These are phyloP conservation scores for Bacterosira constricta DNA, from an alignment of 108 stramenopile species.

Conservation along the genomic window DNA sequence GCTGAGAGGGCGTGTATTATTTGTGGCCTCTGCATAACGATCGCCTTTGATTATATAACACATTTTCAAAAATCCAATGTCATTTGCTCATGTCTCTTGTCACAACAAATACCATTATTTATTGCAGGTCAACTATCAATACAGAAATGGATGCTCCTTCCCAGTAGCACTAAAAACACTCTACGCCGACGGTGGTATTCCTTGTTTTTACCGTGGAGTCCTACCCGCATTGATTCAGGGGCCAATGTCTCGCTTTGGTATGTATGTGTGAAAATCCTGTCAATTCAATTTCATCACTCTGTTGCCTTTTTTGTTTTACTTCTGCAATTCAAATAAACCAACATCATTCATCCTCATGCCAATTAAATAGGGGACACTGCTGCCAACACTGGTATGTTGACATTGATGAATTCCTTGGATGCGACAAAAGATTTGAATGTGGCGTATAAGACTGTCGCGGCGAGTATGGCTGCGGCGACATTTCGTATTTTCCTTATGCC, in stretches of 20 bases:
- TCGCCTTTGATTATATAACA: background rate
- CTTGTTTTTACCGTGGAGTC: slow-evolving; percentile 96
- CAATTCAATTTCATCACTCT: no score
- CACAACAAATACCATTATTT: background rate
- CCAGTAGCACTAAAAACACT: slow-evolving; percentile 83
- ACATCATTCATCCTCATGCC: no score
- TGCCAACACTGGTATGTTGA: slow-evolving; percentile 94
- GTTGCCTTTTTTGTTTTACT: no score
- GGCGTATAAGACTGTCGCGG: slow-evolving; percentile 87
- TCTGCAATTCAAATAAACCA: no score
- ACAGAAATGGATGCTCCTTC: slow-evolving; percentile 95
- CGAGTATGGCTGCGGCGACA: slow-evolving; percentile 82
- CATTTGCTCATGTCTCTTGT: background rate
- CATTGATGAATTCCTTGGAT: slow-evolving; percentile 83
- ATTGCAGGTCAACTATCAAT: slow-evolving; percentile 95
- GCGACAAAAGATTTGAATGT: slow-evolving; percentile 86
- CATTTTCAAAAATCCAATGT: background rate
- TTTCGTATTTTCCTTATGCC: slow-evolving; percentile 98
- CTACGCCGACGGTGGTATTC: slow-evolving; percentile 97
- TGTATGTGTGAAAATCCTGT: no score
- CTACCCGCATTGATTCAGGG: slow-evolving; percentile 92
- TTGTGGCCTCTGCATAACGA: background rate
- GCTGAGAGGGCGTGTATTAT: background rate
- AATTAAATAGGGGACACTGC: no score
- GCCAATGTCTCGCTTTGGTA: slow-evolving; percentile 94